Evolutionary conservation across 2,329 filamentous ascomycete species (phyloP).

Genomic region (Colletotrichum sp.): DNA sequence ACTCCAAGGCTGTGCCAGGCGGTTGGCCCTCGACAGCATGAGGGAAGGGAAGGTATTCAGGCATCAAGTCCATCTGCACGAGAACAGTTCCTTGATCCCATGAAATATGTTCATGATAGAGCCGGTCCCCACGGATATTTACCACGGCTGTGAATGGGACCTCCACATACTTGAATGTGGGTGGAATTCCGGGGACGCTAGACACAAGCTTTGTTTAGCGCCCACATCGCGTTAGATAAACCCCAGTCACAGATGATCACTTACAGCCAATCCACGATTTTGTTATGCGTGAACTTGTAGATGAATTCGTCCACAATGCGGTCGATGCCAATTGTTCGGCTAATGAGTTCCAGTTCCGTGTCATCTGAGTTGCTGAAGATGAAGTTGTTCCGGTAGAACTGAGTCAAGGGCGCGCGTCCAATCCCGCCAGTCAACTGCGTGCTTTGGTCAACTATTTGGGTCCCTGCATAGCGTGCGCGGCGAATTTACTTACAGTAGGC

Average conservation of each 20-base stretch:
- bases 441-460: not conserved
- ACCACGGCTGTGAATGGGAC: constrained; percentile 68
- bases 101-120: constrained; percentile 68
- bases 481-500: not conserved
- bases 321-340: constrained; percentile 74
- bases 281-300: constrained; percentile 67
- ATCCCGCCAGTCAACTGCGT: constrained; percentile 68
- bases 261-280: constrained; percentile 28
- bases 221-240: constrained; percentile 71
- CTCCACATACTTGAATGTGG: constrained; percentile 56
- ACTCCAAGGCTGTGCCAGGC: constrained; percentile 24
- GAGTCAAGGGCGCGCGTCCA: constrained; percentile 64
- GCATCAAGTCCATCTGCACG: constrained; percentile 59
- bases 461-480: not conserved
- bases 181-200: constrained; percentile 58
- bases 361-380: constrained; percentile 70
- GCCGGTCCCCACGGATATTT: constrained; percentile 62
- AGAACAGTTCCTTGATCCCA: constrained; percentile 72
- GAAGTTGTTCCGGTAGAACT: constrained; percentile 63
- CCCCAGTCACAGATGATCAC: not conserved
- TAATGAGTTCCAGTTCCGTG: constrained; percentile 70
- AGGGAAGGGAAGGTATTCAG: constrained; percentile 66
- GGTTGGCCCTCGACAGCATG: not conserved
- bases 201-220: not conserved
- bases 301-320: constrained; percentile 76